These are phyloP conservation scores for Ziziphus jujuba DNA, from an alignment of 306 rosid species.

Conservation along the genomic window DNA sequence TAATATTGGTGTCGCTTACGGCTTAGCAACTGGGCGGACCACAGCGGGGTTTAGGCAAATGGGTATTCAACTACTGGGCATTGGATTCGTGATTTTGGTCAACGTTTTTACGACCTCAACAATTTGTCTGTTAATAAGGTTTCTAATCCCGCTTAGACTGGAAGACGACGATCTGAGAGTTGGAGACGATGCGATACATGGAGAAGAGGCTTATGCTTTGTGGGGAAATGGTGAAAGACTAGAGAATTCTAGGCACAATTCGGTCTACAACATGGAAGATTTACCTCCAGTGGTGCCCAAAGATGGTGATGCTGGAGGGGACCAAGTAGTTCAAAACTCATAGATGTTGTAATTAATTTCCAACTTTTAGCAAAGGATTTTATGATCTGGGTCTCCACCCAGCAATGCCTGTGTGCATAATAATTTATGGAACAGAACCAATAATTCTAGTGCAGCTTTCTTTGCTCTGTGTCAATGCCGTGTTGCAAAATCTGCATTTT, in stretches of 20 bases:
- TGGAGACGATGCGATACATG: conserved; percentile 41
- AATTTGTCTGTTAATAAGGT: conserved; percentile 27
- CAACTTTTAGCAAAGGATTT: no score
- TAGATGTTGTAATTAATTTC: not conserved
- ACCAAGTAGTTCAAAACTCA: not conserved
- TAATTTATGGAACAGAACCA: no score
- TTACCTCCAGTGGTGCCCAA: not conserved
- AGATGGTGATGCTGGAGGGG: not conserved
- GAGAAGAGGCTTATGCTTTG: conserved; percentile 44
- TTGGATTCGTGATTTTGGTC: conserved; percentile 32
- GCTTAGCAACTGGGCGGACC: not conserved
- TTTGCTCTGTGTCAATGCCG: no score
- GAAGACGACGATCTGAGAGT: conserved; percentile 22
- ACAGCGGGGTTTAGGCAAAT: conserved; percentile 37
- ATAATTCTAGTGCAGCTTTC: no score
- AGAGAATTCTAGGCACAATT: conserved; percentile 24
- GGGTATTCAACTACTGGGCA: conserved; percentile 47
- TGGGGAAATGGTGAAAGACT: conserved; percentile 49
- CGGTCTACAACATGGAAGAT: conserved; percentile 12
- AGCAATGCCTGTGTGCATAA: no score
- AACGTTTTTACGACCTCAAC: conserved; percentile 29
- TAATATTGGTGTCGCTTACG: conserved; percentile 35
- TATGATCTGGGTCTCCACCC: no score
- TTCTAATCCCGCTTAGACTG: conserved; percentile 30
- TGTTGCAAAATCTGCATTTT: no score